These are phyloP conservation scores for Patellifolia procumbens DNA, from an alignment of 179 eudicot genomes.

Conservation along the genomic window DNA sequence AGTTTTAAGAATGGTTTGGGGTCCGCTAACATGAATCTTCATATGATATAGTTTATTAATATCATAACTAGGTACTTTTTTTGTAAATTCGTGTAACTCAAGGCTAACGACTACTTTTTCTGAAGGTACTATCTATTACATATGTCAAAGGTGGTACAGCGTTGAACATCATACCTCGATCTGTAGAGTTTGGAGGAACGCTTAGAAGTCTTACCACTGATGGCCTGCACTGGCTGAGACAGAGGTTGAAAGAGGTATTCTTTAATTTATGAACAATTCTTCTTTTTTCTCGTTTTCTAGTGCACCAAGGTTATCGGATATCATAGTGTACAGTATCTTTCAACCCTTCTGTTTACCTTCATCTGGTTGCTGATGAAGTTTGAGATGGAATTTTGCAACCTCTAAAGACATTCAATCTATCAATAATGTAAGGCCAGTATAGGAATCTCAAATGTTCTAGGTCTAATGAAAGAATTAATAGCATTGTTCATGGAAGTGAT, in stretches of 20 bases:
- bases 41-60: too few relatives aligned
- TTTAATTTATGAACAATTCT: not conserved
- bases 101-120: constrained; percentile 27
- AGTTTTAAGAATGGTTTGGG: too few relatives aligned
- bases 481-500: not conserved
- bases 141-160: constrained; percentile 72
- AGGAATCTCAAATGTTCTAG: not conserved
- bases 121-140: constrained; percentile 88
- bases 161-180: constrained; percentile 61
- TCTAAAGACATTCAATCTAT: not conserved
- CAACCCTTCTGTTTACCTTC: not conserved
- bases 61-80: not conserved
- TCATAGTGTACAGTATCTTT: not conserved
- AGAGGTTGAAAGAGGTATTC: constrained; percentile 75
- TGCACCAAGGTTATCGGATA: too few relatives aligned
- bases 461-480: not conserved
- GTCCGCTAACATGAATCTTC: too few relatives aligned
- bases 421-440: not conserved
- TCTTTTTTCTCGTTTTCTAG: not conserved
- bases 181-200: constrained; percentile 77
- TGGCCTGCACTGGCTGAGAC: constrained; percentile 59
- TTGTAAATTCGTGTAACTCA: not conserved
- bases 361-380: not conserved
- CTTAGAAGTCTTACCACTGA: constrained; percentile 80
- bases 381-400: not conserved